Evolutionary conservation across 1,139 yeast species (phyloP).

Genomic region (Candida glucosophila): DNA sequence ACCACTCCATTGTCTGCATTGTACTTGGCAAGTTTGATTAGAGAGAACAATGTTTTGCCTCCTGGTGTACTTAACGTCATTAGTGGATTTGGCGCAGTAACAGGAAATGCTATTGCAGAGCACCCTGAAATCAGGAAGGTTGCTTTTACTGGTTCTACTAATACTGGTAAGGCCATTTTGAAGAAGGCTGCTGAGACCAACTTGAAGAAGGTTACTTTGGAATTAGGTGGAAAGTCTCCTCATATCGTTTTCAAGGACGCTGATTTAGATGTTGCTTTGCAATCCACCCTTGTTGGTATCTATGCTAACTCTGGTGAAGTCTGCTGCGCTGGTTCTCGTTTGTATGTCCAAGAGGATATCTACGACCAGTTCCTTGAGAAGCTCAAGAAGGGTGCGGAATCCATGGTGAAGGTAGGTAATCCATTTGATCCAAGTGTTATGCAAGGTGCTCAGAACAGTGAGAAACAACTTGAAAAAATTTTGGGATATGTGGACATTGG

Average conservation of each 20-base stretch:
- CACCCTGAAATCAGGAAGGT: constrained; percentile 68
- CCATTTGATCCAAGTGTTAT: constrained; percentile 64
- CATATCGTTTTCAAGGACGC: constrained; percentile 72
- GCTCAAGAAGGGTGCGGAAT: constrained; percentile 50
- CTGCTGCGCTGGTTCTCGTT: constrained; percentile 82
- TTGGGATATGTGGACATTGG: constrained; percentile 67
- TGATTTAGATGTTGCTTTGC: constrained; percentile 54
- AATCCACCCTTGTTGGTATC: constrained; percentile 45
- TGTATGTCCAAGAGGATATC: constrained; percentile 66
- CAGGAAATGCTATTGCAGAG: constrained; percentile 64
- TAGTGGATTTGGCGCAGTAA: constrained; percentile 71
- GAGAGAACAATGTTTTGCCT: constrained; percentile 65
- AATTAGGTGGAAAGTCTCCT: constrained; percentile 85
- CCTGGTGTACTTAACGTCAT: constrained; percentile 71
- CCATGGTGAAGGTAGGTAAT: constrained; percentile 55
- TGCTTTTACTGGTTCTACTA: constrained; percentile 83
- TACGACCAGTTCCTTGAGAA: constrained; percentile 64
- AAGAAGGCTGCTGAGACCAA: constrained; percentile 59
- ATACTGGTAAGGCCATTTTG: constrained; percentile 71
- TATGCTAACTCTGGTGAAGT: constrained; percentile 82
- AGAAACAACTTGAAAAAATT: constrained; percentile 67
- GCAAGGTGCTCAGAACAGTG: constrained; percentile 85
- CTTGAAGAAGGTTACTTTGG: constrained; percentile 73
- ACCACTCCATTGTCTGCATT: constrained; percentile 77
- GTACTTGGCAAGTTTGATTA: constrained; percentile 48